Evolutionary conservation across 148 eudicot species (phyloP).

Genomic region (Gaultheria prostrata): DNA sequence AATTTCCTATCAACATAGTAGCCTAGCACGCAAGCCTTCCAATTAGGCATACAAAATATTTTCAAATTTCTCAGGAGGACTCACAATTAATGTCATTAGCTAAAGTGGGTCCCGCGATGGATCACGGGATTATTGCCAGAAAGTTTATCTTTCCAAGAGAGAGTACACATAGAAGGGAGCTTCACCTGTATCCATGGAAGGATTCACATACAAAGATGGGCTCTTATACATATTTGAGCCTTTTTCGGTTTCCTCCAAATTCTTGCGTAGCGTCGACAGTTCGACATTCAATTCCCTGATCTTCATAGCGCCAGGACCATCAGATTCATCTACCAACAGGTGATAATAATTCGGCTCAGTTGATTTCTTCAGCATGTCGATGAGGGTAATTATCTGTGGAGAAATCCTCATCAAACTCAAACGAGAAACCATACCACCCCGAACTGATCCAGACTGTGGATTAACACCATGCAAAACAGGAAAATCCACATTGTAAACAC

Average conservation of each 20-base stretch:
- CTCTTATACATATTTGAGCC: background rate
- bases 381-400: background rate
- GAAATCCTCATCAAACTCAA: background rate
- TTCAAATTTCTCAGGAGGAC: background rate
- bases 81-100: background rate
- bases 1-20: background rate
- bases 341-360: background rate
- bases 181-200: background rate
- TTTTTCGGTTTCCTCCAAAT: background rate
- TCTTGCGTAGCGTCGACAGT: background rate
- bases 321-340: background rate
- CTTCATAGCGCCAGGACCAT: background rate
- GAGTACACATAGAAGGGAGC: background rate
- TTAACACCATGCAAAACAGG: background rate
- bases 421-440: background rate
- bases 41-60: too few species aligned
- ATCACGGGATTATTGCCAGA: background rate
- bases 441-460: background rate
- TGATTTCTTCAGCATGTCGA: background rate
- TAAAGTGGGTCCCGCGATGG: background rate
- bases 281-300: background rate
- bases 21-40: background rate
- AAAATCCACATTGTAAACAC: background rate
- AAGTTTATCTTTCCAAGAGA: background rate
- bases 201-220: background rate